Conservation (phyloP, 208 protist genomes). For the Leishmania major region DNA sequence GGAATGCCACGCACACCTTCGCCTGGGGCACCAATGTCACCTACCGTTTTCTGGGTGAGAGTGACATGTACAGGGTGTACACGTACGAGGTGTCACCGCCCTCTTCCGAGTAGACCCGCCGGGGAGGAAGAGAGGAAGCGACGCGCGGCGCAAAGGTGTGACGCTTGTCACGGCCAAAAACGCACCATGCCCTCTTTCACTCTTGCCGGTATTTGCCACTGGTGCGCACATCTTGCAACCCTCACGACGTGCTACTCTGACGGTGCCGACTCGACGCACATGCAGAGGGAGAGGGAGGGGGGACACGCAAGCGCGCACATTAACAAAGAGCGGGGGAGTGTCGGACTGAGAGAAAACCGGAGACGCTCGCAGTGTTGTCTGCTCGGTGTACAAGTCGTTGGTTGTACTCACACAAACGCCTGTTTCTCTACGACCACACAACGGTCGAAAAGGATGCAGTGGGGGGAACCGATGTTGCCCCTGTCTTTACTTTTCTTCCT, state of each 20-base stretch:
- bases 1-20: slow-evolving; percentile 40
- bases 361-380: not conserved
- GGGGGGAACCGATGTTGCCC: not conserved
- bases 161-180: not conserved
- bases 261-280: not conserved
- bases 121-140: not conserved
- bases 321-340: not conserved
- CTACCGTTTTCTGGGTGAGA: slow-evolving; percentile 61
- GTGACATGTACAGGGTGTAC: slow-evolving; percentile 84
- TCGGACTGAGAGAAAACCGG: not conserved
- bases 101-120: not conserved
- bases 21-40: slow-evolving; percentile 60
- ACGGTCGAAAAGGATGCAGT: not conserved
- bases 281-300: not conserved
- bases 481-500: not conserved
- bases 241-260: no score
- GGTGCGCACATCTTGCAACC: not conserved
- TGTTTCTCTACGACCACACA: not conserved
- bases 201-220: not conserved
- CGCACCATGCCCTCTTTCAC: not conserved
- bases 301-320: not conserved
- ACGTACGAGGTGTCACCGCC: slow-evolving; percentile 50
- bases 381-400: not conserved
- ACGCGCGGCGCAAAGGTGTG: not conserved
- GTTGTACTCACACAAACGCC: not conserved